phyloP scores from a whole-genome alignment of 306 rosid genomes.

The Carpinus fangiana region DNA sequence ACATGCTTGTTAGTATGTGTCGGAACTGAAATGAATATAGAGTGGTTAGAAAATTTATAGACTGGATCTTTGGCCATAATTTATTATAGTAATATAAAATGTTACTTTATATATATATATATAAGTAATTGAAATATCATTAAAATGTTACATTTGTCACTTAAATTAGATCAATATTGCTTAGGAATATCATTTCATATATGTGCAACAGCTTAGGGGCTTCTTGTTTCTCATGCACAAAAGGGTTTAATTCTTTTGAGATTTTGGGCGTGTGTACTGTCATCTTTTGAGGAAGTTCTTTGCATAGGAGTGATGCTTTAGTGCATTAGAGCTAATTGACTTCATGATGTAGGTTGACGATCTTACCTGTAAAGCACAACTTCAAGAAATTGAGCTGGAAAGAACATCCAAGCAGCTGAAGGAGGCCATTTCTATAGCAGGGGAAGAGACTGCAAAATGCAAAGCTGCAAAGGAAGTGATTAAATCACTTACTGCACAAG shows the following conservation, averaged over 20 bases:
- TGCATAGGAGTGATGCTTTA: constrained; percentile 17
- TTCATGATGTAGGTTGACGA: constrained; percentile 67
- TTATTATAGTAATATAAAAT: neutral
- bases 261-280: neutral
- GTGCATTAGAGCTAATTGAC: constrained; percentile 15
- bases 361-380: constrained; percentile 81
- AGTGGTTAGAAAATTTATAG: neutral
- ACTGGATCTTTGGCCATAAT: neutral
- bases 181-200: neutral
- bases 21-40: neutral
- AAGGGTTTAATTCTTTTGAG: neutral
- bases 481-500: constrained; percentile 96
- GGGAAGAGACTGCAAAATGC: constrained; percentile 89
- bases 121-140: too few species aligned
- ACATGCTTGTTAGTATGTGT: neutral
- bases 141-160: neutral
- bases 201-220: neutral
- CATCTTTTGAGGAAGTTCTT: neutral
- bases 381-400: constrained; percentile 89
- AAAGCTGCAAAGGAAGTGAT: constrained; percentile 98
- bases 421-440: constrained; percentile 88
- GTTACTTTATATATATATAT: too few species aligned
- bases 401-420: constrained; percentile 87
- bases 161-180: neutral
- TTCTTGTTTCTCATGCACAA: neutral